Evolutionary conservation across 768 basidiomycete genomes (phyloP).

Genomic region (Sarcodon sp.): DNA sequence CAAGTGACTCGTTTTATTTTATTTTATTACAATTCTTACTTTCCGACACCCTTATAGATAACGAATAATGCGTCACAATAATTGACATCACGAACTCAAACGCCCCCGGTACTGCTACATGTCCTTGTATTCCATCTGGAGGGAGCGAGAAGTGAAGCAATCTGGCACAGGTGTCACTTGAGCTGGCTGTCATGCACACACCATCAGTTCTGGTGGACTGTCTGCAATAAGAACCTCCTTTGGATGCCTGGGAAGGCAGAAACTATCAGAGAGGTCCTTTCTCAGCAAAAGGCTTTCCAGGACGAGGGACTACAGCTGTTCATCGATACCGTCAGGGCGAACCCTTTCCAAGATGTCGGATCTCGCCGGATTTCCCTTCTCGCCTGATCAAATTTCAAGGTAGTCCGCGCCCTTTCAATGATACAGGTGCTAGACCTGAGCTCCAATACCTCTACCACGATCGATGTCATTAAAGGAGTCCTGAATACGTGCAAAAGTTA

Average conservation of each 20-base stretch:
- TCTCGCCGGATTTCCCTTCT: slow-evolving; percentile 13
- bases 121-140: background rate
- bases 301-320: slow-evolving; percentile 16
- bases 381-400: slow-evolving; percentile 11
- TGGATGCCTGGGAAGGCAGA: slow-evolving; percentile 18
- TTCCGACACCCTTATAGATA: slow-evolving; percentile 11
- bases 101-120: slow-evolving; percentile 17
- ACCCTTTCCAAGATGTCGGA: slow-evolving; percentile 9
- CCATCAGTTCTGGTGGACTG: slow-evolving; percentile 11
- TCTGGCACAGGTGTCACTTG: slow-evolving; percentile 15
- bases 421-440: slow-evolving; percentile 16
- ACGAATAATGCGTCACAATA: slow-evolving; percentile 22
- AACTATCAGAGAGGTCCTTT: slow-evolving; percentile 10
- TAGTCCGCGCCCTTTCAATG: slow-evolving; percentile 5
- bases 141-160: no score
- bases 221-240: slow-evolving; percentile 14
- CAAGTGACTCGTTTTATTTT: slow-evolving; percentile 5
- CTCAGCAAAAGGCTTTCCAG: slow-evolving; percentile 11
- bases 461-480: slow-evolving; percentile 11
- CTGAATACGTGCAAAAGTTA: slow-evolving; percentile 11
- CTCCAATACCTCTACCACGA: slow-evolving; percentile 12
- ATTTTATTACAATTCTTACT: background rate
- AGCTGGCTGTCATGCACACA: slow-evolving; percentile 14
- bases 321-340: slow-evolving; percentile 4
- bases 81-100: slow-evolving; percentile 18